phyloP scores from a whole-genome alignment of 495 filamentous ascomycete genomes.

The Penicillium silybi region DNA sequence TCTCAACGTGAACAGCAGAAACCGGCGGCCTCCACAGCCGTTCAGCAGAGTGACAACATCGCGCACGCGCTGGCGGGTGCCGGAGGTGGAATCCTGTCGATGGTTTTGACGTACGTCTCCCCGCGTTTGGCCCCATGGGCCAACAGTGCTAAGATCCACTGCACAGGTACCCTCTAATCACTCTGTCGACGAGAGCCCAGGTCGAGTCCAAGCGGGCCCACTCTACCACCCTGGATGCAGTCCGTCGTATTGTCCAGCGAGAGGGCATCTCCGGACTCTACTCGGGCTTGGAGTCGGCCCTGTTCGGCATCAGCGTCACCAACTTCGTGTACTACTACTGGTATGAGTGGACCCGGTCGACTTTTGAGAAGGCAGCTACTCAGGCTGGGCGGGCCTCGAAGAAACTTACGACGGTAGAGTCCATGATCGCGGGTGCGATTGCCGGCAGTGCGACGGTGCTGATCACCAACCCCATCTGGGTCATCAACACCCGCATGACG shows the following conservation, averaged over 20 bases:
- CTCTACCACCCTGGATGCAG: constrained; percentile 72
- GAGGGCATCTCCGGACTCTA: constrained; percentile 88
- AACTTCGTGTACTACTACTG: constrained; percentile 99
- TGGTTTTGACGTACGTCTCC: constrained; percentile 76
- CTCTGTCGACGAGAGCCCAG: constrained; percentile 94
- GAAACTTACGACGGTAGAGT: constrained; percentile 84
- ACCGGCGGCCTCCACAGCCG: constrained; percentile 42
- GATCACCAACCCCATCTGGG: constrained; percentile 98
- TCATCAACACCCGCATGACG: constrained; percentile 97
- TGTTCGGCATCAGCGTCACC: constrained; percentile 97
- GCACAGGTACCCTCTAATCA: constrained; percentile 87
- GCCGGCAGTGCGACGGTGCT: constrained; percentile 92
- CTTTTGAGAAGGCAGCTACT: constrained; percentile 77
- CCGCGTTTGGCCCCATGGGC: constrained; percentile 9
- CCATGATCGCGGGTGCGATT: constrained; percentile 92
- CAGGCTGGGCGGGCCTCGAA: constrained; percentile 71
- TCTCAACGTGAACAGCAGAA: constrained; percentile 36
- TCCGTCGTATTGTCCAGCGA: constrained; percentile 81
- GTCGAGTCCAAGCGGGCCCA: constrained; percentile 93
- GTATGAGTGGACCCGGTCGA: constrained; percentile 94
- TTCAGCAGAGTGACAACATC: constrained; percentile 83
- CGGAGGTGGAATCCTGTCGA: constrained; percentile 89
- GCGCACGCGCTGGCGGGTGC: constrained; percentile 85
- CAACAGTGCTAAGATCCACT: constrained; percentile 17
- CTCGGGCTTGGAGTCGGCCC: constrained; percentile 79